Percentiles rank a stretch among this genome's conserved stretches.
phyloP scores from a whole-genome alignment of 192 early-diverging fungal genomes.

The Rhizophagus clarus region DNA sequence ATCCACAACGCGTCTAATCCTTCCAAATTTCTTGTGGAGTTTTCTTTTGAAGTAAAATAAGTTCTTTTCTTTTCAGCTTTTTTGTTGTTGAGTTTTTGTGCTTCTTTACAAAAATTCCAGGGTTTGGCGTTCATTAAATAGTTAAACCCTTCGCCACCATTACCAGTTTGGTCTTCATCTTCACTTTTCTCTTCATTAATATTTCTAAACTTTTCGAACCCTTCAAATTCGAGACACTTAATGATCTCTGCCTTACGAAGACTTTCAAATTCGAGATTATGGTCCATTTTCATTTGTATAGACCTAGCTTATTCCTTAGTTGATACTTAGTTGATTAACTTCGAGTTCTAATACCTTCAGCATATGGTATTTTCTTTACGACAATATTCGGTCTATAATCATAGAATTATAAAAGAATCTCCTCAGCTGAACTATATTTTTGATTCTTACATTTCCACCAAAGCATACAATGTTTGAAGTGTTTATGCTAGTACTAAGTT shows the following conservation, averaged over 20 bases:
- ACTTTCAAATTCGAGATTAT: slow-evolving; percentile 84
- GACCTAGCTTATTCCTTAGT: slow-evolving; percentile 88
- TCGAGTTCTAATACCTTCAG: no score
- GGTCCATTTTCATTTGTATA: slow-evolving; percentile 82
- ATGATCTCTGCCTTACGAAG: slow-evolving; percentile 80
- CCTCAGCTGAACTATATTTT: slow-evolving; percentile 77
- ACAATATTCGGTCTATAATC: slow-evolving; percentile 82
- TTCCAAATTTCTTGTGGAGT: slow-evolving; percentile 81
- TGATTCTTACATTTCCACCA: slow-evolving; percentile 83
- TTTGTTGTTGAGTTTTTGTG: slow-evolving; percentile 72
- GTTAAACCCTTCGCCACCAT: not conserved
- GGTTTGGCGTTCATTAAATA: not conserved
- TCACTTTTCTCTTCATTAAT: no score
- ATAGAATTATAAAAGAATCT: no score
- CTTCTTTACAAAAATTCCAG: slow-evolving; percentile 2
- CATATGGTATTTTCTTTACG: slow-evolving; percentile 81
- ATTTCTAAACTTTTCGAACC: no score
- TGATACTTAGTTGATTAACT: slow-evolving; percentile 67
- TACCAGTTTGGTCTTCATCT: no score
- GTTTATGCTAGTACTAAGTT: slow-evolving; percentile 63
- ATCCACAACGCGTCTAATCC: slow-evolving; percentile 67
- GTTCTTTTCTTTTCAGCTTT: slow-evolving; percentile 68
- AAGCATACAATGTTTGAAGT: slow-evolving; percentile 96
- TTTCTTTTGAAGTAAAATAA: slow-evolving; percentile 62
- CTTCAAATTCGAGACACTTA: slow-evolving; percentile 74